A percentile compares a stretch with the other conserved stretches of the same genome.
Evolutionary conservation across 441 rosid species (phyloP).

Genomic region (Raphanus hybrid): DNA sequence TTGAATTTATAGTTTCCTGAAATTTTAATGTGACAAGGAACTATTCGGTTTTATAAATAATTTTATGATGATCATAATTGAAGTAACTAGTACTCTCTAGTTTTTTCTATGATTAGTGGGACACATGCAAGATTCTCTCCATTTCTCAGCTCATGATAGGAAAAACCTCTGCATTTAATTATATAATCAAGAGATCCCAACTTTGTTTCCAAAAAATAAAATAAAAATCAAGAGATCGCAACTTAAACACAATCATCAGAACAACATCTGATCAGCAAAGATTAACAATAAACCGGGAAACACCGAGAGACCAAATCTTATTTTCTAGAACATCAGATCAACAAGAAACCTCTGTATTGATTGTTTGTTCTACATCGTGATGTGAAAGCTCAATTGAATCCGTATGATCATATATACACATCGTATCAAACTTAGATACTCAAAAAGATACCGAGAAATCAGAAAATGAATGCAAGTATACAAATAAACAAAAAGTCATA

Average conservation of each 20-base stretch:
- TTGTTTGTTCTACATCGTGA: too few species aligned
- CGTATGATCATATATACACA: too few species aligned
- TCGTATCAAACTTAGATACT: conserved; percentile 26
- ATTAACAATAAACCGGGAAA: conserved; percentile 17
- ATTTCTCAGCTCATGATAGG: conserved; percentile 18
- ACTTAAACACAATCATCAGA: conserved; percentile 6
- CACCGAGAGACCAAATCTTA: conserved; percentile 24
- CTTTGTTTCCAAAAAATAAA: conserved; percentile 9
- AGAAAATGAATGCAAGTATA: neutral
- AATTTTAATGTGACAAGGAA: conserved; percentile 12
- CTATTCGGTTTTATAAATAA: neutral
- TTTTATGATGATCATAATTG: conserved; percentile 1
- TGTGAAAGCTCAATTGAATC: too few species aligned
- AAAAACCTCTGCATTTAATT: neutral
- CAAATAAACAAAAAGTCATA: neutral
- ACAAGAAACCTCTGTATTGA: neutral
- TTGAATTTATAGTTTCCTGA: neutral
- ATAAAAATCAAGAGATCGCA: conserved; percentile 10
- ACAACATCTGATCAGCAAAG: conserved; percentile 19
- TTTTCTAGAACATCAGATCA: neutral
- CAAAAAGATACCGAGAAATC: conserved; percentile 11
- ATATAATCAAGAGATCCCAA: conserved; percentile 3
- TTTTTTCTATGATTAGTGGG: conserved; percentile 5
- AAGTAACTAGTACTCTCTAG: conserved; percentile 18
- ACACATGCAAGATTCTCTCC: conserved; percentile 39